Evolutionary conservation across 2,329 filamentous ascomycete genomes (phyloP).

Genomic region (Bretziella fagacearum): DNA sequence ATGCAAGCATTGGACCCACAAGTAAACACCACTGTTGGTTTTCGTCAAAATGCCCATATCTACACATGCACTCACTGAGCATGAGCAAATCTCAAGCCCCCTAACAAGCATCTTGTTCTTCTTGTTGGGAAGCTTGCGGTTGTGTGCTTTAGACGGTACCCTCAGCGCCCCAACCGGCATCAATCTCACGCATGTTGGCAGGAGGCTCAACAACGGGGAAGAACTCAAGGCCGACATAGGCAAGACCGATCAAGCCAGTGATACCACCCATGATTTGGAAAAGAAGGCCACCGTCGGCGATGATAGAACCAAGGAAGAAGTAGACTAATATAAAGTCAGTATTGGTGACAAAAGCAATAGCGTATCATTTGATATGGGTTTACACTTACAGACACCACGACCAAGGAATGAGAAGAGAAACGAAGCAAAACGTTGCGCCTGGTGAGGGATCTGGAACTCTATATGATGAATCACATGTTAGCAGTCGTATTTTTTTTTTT

Average conservation of each 20-base stretch:
- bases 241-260: slow-evolving; percentile 61
- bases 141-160: slow-evolving; percentile 47
- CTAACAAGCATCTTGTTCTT: not conserved
- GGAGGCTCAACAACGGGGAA: slow-evolving; percentile 64
- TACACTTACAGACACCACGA: slow-evolving; percentile 71
- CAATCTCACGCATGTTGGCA: slow-evolving; percentile 64
- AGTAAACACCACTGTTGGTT: too few relatives aligned
- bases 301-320: slow-evolving; percentile 79
- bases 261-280: slow-evolving; percentile 62
- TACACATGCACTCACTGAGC: too few relatives aligned
- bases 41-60: too few relatives aligned
- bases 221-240: slow-evolving; percentile 60
- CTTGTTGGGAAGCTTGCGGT: not conserved
- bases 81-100: not conserved
- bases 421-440: slow-evolving; percentile 81
- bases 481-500: not conserved
- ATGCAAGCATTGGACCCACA: too few relatives aligned
- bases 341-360: not conserved
- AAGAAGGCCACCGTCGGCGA: slow-evolving; percentile 50
- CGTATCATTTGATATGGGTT: not conserved
- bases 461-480: too few relatives aligned
- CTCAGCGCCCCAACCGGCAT: slow-evolving; percentile 60
- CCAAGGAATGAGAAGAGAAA: slow-evolving; percentile 98
- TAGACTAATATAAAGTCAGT: slow-evolving; percentile 49
- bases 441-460: slow-evolving; percentile 92